These are phyloP conservation scores for Podospora appendiculata DNA, from an alignment of 495 filamentous ascomycete genomes.

Conservation along the genomic window DNA sequence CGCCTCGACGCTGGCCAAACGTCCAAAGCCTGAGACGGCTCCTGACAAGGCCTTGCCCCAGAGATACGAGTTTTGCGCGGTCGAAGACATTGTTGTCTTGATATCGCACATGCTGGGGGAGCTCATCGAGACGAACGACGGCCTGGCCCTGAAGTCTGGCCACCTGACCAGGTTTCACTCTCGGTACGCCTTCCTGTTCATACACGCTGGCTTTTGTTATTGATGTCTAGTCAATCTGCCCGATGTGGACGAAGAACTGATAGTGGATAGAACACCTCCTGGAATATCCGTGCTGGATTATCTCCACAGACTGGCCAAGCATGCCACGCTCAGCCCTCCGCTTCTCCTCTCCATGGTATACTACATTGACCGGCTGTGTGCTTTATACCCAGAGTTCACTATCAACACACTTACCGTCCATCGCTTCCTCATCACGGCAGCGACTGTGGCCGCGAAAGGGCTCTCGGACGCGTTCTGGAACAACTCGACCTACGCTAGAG, in stretches of 20 bases:
- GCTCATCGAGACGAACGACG: constrained; percentile 86
- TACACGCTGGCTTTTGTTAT: not conserved
- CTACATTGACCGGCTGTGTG: constrained; percentile 94
- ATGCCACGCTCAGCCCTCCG: constrained; percentile 86
- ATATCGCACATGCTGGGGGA: constrained; percentile 95
- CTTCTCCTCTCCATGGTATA: constrained; percentile 99
- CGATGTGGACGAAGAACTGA: constrained; percentile 11
- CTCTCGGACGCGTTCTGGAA: constrained; percentile 97
- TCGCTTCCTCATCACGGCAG: constrained; percentile 91
- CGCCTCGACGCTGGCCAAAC: constrained; percentile 40
- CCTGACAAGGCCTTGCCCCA: constrained; percentile 62
- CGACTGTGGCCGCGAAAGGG: constrained; percentile 92
- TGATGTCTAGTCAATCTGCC: too few species aligned
- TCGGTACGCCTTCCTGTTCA: constrained; percentile 42
- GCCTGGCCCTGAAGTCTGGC: constrained; percentile 72
- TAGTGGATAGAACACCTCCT: constrained; percentile 61
- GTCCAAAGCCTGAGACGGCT: constrained; percentile 32
- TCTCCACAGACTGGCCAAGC: constrained; percentile 81
- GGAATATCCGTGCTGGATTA: constrained; percentile 93
- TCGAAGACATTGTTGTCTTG: constrained; percentile 77
- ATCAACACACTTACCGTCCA: constrained; percentile 93
- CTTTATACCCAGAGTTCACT: constrained; percentile 85
- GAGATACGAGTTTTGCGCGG: constrained; percentile 69
- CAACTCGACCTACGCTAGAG: constrained; percentile 87
- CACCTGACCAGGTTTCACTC: constrained; percentile 93